Base-by-base conservation (phyloP, 108 stramenopile genomes). In the Cafeteria roenbergensis region DNA sequence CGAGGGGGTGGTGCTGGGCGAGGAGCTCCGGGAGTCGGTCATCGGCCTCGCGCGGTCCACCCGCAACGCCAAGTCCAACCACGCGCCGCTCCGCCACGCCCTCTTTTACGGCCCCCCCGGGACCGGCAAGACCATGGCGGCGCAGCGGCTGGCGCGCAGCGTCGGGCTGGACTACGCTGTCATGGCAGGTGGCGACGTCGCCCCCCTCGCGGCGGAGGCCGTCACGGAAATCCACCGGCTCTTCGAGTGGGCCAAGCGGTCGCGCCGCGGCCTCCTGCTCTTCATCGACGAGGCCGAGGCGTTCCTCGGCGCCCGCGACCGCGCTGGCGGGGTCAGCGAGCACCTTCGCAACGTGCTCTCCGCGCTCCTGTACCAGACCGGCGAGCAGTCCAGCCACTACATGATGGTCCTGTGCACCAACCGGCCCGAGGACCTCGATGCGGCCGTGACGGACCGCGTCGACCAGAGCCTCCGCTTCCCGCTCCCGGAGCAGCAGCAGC, bases 221-320 rank as follows among this genome's bases (percentile, higher is more conserved):
- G 87, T 88, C 34, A 86, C 83, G 0, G 82, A 87, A 64, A 84
- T 89, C 30, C 87, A 89, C 63, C 68, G 65, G 12, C 69, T 89
- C 21, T 89, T 89, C 63, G 54, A 68, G 21, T 89, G 88, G 88
- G 88, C 88, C 51, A 79, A 75, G 67, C 68, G 66, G 55, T 66
- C 69, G 59, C 69, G 64, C 0, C 76, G 76, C 34, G 88, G 88
- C 1, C 71, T 88, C 14, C 63, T 89, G 9, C 71, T 89, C 1
- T 88, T 89, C 70, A 85, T 89, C 60, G 88, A 89, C 69, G 88
- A 89, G 71, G 85, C 86, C 0, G 87, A 90, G 57, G 86, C 84
- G 35, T 88, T 90, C 61, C 77, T 90, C 42, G 84, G 80, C 2
- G 2, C 52, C n/a, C 53, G 66, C 48, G 76, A 66, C 30, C 68